phyloP scores from a whole-genome alignment of 371 early-diverging fungal genomes.

The Mucor mucedo region DNA sequence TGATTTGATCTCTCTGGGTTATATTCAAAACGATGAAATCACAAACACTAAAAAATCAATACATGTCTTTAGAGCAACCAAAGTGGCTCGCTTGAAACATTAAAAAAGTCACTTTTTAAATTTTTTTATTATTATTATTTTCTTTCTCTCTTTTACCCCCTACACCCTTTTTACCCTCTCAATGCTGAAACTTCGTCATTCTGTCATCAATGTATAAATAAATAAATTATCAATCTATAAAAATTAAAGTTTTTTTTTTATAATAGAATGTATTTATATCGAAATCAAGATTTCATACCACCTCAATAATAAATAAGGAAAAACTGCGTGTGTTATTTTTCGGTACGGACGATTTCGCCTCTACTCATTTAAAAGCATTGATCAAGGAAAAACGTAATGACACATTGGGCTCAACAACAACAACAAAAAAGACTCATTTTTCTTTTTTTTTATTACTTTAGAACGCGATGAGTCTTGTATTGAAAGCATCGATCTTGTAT shows the following conservation, averaged over 20 bases:
- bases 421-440: neutral
- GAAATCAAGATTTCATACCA: neutral
- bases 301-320: neutral
- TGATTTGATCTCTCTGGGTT: constrained; percentile 12
- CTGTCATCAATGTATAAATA: neutral
- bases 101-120: neutral
- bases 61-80: constrained; percentile 11
- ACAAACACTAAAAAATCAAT: neutral
- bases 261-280: constrained; percentile 1
- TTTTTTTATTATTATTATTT: neutral
- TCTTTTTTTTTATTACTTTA: neutral
- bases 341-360: constrained; percentile 85
- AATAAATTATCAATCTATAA: neutral
- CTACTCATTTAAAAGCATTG: constrained; percentile 65
- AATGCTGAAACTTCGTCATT: neutral
- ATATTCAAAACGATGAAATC: neutral
- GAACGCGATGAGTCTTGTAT: constrained; percentile 35
- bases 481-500: constrained; percentile 70
- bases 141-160: neutral
- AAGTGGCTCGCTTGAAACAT: neutral
- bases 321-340: constrained; percentile 72
- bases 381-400: constrained; percentile 53
- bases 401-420: neutral
- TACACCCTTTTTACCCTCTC: too few relatives aligned
- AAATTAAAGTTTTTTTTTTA: neutral